These are phyloP conservation scores for Xylaria flabelliformis DNA, from an alignment of 495 filamentous ascomycete species.

Conservation along the genomic window DNA sequence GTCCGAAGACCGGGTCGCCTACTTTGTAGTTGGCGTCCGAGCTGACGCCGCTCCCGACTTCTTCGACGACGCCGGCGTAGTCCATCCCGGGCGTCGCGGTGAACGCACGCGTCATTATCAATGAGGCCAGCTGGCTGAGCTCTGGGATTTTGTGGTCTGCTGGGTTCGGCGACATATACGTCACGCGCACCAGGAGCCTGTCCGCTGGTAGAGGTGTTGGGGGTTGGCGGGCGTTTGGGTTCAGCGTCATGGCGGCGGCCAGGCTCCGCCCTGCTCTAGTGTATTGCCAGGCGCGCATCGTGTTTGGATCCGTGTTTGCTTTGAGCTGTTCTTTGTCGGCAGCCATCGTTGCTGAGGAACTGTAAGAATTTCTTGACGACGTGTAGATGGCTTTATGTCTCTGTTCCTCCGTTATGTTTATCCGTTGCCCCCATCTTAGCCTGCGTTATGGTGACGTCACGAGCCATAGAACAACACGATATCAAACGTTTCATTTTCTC, in stretches of 20 bases:
- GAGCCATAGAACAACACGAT: background rate
- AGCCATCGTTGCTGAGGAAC: constrained; percentile 5
- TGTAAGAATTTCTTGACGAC: background rate
- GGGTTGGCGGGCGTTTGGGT: constrained; percentile 2
- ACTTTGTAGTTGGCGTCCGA: constrained; percentile 39
- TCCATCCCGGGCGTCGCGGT: constrained; percentile 68
- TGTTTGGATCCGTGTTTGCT: background rate
- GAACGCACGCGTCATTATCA: constrained; percentile 45
- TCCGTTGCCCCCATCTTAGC: background rate
- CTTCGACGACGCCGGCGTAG: constrained; percentile 65
- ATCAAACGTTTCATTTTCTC: background rate
- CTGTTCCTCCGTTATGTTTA: background rate
- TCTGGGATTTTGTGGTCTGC: constrained; percentile 74
- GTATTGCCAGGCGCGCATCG: constrained; percentile 27
- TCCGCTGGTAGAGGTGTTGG: constrained; percentile 40
- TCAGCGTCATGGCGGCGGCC: constrained; percentile 10
- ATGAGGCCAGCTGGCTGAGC: constrained; percentile 48
- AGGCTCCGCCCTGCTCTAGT: constrained; percentile 3
- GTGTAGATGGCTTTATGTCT: background rate
- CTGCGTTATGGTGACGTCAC: constrained; percentile 19
- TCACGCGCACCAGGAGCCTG: constrained; percentile 63
- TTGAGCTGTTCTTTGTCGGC: constrained; percentile 1
- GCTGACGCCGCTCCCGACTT: constrained; percentile 38
- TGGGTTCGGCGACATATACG: constrained; percentile 66
- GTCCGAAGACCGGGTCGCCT: constrained; percentile 67